These are phyloP conservation scores for Colletotrichum shisoi DNA, from an alignment of 2,329 filamentous ascomycete genomes.

Conservation along the genomic window DNA sequence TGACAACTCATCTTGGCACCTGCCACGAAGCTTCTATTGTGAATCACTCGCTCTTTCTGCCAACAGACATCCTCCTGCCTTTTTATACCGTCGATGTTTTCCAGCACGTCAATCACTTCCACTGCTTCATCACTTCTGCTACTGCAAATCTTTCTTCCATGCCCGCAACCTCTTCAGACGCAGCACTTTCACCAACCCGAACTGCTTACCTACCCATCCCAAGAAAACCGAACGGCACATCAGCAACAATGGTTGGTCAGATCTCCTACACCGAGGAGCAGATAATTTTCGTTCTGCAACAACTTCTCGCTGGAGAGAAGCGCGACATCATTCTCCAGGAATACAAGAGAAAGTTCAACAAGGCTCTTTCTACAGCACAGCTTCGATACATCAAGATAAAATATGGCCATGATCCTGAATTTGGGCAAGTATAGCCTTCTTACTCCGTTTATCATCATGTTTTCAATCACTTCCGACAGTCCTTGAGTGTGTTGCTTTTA, in stretches of 20 bases:
- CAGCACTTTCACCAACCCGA: not conserved
- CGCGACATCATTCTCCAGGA: slow-evolving; percentile 42
- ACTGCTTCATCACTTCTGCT: not conserved
- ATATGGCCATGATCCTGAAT: slow-evolving; percentile 52
- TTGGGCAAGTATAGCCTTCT: slow-evolving; percentile 45
- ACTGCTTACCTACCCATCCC: not conserved
- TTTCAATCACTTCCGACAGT: no score
- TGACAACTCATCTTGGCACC: not conserved
- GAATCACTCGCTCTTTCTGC: not conserved
- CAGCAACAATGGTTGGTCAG: slow-evolving; percentile 47
- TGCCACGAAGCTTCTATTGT: not conserved
- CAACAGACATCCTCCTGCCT: no score
- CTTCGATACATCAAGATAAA: slow-evolving; percentile 53
- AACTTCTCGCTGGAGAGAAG: slow-evolving; percentile 44
- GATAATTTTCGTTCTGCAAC: slow-evolving; percentile 49
- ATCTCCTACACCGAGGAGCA: slow-evolving; percentile 48
- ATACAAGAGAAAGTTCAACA: slow-evolving; percentile 46
- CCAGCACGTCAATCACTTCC: not conserved
- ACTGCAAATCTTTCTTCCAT: not conserved
- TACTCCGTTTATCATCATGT: not conserved
- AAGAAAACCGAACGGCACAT: not conserved
- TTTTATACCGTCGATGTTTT: not conserved
- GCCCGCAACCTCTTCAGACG: not conserved
- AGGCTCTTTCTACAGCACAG: slow-evolving; percentile 45
- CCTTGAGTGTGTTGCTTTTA: not conserved